Percentiles rank a stretch among this genome's conserved stretches.
phyloP scores from a whole-genome alignment of 2,329 filamentous ascomycete genomes.

The Acrodontium crateriforme region DNA sequence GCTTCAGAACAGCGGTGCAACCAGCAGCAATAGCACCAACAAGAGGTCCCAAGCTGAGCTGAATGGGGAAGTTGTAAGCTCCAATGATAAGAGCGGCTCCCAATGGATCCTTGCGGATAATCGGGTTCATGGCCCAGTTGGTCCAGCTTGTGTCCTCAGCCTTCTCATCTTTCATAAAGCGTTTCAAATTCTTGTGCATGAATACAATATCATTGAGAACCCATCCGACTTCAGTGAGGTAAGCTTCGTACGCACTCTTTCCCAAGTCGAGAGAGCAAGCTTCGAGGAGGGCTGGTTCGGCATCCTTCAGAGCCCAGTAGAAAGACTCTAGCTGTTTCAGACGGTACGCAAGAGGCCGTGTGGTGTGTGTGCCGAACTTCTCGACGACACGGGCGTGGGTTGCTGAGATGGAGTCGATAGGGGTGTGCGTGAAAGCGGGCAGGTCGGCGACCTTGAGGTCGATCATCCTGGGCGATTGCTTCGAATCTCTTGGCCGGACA shows the following conservation, averaged over 20 bases:
- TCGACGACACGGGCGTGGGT: conserved; percentile 47
- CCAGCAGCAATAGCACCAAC: conserved; percentile 86
- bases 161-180: conserved; percentile 72
- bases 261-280: conserved; percentile 65
- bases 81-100: conserved; percentile 72
- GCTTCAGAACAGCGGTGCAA: conserved; percentile 82
- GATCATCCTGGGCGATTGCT: too few relatives aligned
- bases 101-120: conserved; percentile 74
- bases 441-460: conserved; percentile 16
- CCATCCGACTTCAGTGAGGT: conserved; percentile 64
- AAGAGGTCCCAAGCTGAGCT: conserved; percentile 63
- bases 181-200: conserved; percentile 61
- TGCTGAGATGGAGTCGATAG: conserved; percentile 50
- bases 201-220: conserved; percentile 69
- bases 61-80: conserved; percentile 86
- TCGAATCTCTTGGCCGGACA: too few relatives aligned
- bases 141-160: conserved; percentile 54
- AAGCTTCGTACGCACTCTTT: conserved; percentile 63
- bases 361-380: conserved; percentile 68
- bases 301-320: conserved; percentile 83
- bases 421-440: conserved; percentile 34
- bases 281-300: conserved; percentile 55
- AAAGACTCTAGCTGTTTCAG: conserved; percentile 79
- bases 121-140: conserved; percentile 57
- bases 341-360: conserved; percentile 69